These are phyloP conservation scores for Mucor sp. DNA, from an alignment of 371 early-diverging fungal genomes.

Conservation along the genomic window DNA sequence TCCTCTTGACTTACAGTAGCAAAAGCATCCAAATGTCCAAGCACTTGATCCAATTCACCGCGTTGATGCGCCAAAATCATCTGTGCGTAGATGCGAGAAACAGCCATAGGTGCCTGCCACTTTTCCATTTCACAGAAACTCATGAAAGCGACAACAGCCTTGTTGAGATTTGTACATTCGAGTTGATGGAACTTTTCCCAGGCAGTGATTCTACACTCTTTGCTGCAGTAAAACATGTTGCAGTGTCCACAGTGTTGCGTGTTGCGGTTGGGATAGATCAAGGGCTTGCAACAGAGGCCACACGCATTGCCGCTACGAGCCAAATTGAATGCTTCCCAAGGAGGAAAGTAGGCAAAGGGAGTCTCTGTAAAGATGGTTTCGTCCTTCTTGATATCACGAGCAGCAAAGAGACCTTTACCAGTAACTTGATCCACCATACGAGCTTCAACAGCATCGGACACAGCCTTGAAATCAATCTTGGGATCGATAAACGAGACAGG, in stretches of 20 bases:
- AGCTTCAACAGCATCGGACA: slow-evolving; percentile 43
- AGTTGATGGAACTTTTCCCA: slow-evolving; percentile 61
- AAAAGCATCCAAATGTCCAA: slow-evolving; percentile 62
- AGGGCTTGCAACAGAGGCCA: slow-evolving; percentile 60
- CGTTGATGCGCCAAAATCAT: slow-evolving; percentile 60
- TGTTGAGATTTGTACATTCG: slow-evolving; percentile 57
- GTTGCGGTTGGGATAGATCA: slow-evolving; percentile 36
- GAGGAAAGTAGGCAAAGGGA: slow-evolving; percentile 67
- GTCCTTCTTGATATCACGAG: slow-evolving; percentile 56
- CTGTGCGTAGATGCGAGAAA: slow-evolving; percentile 60
- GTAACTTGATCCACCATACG: slow-evolving; percentile 62
- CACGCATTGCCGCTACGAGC: slow-evolving; percentile 57
- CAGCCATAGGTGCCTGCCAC: slow-evolving; percentile 64
- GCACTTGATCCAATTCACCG: slow-evolving; percentile 51
- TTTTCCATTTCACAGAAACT: slow-evolving; percentile 52
- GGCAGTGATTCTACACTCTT: slow-evolving; percentile 51
- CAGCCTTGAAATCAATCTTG: slow-evolving; percentile 48
- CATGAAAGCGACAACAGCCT: slow-evolving; percentile 45
- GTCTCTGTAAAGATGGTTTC: slow-evolving; percentile 60
- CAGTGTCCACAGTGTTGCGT: slow-evolving; percentile 54
- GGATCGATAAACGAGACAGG: slow-evolving; percentile 68
- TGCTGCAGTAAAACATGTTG: slow-evolving; percentile 58
- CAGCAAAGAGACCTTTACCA: slow-evolving; percentile 68
- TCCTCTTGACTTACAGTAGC: slow-evolving; percentile 68
- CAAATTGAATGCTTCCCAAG: slow-evolving; percentile 58